Conservation (phyloP, 257 asterid genomes). For the Rubia yunnanensis region DNA sequence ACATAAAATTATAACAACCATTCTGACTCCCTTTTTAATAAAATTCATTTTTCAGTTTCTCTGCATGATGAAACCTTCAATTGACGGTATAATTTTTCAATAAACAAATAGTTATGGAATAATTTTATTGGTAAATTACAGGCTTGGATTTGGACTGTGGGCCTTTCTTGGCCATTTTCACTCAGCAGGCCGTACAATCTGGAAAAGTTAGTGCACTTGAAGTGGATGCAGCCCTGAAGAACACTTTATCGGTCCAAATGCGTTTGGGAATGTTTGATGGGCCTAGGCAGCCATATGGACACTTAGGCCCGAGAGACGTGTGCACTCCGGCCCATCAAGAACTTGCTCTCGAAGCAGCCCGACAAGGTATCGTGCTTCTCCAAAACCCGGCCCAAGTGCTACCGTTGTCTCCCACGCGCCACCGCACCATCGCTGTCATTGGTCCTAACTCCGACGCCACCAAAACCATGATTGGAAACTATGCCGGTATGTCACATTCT, state of each 20-base stretch:
- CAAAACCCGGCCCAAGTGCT: slow-evolving; percentile 53
- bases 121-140: slow-evolving; percentile 2
- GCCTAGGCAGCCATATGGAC: slow-evolving; percentile 38
- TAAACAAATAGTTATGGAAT: neutral
- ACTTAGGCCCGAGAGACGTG: slow-evolving; percentile 74
- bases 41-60: too few relatives aligned
- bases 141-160: slow-evolving; percentile 97
- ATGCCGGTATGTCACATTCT: slow-evolving; percentile 49
- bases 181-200: slow-evolving; percentile 49
- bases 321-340: slow-evolving; percentile 70
- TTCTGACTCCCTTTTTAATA: too few relatives aligned
- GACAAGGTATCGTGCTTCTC: slow-evolving; percentile 78
- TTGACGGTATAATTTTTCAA: too few relatives aligned
- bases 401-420: slow-evolving; percentile 46
- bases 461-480: slow-evolving; percentile 78
- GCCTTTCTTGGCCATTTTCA: slow-evolving; percentile 61
- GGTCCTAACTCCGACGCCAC: slow-evolving; percentile 91
- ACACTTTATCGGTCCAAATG: slow-evolving; percentile 67
- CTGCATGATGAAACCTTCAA: too few relatives aligned
- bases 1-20: too few relatives aligned
- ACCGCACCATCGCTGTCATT: slow-evolving; percentile 55
- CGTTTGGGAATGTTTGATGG: slow-evolving; percentile 94
- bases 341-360: slow-evolving; percentile 85
- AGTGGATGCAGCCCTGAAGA: slow-evolving; percentile 53
- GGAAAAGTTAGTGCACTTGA: slow-evolving; percentile 51